Percentiles rank a stretch among this genome's conserved stretches.
Conservation (phyloP, 129 eudicot genomes). For the Flaveria ramosissima region DNA sequence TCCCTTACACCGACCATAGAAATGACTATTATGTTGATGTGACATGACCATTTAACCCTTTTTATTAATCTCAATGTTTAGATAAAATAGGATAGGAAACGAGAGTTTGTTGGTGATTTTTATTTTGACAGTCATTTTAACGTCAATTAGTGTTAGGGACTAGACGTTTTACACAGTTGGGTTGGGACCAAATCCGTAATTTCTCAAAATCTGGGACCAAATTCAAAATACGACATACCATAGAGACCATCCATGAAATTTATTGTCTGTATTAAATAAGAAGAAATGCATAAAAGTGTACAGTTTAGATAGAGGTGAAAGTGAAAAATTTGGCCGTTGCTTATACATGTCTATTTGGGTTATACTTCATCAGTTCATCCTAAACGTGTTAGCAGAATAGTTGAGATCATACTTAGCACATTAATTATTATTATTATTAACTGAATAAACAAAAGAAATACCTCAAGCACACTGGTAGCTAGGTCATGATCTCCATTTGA, state of each 20-base stretch:
- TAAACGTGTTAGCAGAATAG: not conserved
- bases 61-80: not conserved
- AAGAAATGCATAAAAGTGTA: not conserved
- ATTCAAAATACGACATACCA: not conserved
- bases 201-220: not conserved
- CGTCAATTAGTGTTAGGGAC: not conserved
- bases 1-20: not conserved
- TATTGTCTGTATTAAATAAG: not conserved
- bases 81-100: too few relatives aligned
- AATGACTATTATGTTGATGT: not conserved
- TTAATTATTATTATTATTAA: not conserved
- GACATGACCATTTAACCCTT: not conserved
- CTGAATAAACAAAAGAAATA: conserved; percentile 20
- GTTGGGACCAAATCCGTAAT: not conserved
- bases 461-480: conserved; percentile 72
- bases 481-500: conserved; percentile 80
- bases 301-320: not conserved
- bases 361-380: not conserved
- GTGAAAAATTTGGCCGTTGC: not conserved
- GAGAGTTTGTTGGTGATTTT: too few relatives aligned
- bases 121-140: not conserved
- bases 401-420: not conserved
- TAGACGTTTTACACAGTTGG: not conserved
- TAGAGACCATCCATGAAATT: not conserved
- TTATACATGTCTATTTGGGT: not conserved